Evolutionary conservation across 169 alveolate genomes (phyloP), one percentile per base, ranked within the genome.

Genomic region (Eimeria praecox): DNA sequence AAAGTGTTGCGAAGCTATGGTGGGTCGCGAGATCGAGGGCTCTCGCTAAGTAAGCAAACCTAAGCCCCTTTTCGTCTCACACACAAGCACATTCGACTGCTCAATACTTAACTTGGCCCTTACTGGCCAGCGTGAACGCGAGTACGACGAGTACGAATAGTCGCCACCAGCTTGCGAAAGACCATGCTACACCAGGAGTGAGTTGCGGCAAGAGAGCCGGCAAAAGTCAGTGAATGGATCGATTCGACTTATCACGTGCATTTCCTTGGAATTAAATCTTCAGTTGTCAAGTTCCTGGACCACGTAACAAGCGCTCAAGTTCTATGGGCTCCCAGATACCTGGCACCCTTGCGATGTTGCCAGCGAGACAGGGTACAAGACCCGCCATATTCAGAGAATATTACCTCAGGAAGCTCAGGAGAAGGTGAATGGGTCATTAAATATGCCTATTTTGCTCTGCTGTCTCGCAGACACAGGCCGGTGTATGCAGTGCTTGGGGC

Each of bases 401-500:
- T 35, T 82, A 18, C 71, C 69, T 14, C 14, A 44, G 30, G 20
- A 18, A 35, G 40, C 18, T 49, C 66, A n/a, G n/a, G 71, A 14
- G 6, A 82, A 14, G 27, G 59, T 38, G 56, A 38, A 20, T 35
- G 69, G 2, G 46, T 85, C 66, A 44, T 59, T 44, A 35, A 38
- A 9, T 9, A 30, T 1, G 38, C 44, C n/a, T 56, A 20, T 18
- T 38, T 85, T 59, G 18, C 52, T 38, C 30, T 38, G 12, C 6
- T 30, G 56, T 33, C 54, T 18, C 20, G 30, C 56, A 56, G 78
- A 85, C 27, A 49, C 90, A 49, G 33, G 66, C 6, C 20, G 59
- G 44, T 59, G 78, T 59, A 12, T 80, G 80, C 66, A 16, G 56
- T 56, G 9, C 78, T 44, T 33, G 66, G 78, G 92, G 92, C 62